These are phyloP conservation scores for Elongisporangium prolatum DNA, from an alignment of 352 stramenopile species.

Conservation along the genomic window DNA sequence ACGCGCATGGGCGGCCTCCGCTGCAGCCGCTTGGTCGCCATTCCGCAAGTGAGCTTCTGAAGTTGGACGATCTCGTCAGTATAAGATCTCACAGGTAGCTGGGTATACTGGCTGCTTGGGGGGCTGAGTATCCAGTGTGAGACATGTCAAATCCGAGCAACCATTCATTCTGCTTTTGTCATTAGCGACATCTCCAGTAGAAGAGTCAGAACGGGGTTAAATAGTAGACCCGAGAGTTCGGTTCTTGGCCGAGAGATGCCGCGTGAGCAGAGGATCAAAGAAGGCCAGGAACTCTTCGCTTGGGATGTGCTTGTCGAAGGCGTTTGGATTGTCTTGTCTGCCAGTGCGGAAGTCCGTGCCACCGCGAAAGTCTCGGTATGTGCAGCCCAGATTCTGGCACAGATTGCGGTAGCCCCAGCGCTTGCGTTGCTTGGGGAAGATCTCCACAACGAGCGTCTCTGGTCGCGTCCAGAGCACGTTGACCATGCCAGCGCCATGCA, in stretches of 20 bases:
- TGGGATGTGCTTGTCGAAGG: conserved; percentile 44
- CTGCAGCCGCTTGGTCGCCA: no score
- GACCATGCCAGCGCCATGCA: conserved; percentile 80
- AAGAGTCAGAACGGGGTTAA: no score
- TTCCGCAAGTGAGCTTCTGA: no score
- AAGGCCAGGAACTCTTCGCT: conserved; percentile 47
- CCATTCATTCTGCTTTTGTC: no score
- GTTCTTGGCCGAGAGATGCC: background rate
- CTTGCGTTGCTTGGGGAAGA: conserved; percentile 48
- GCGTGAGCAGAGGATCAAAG: conserved; percentile 21
- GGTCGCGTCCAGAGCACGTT: conserved; percentile 66
- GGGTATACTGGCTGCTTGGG: no score
- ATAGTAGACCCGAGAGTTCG: no score
- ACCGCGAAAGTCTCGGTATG: conserved; percentile 52
- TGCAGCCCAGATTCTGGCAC: conserved; percentile 63
- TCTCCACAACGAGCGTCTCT: conserved; percentile 58
- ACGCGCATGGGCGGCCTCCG: no score
- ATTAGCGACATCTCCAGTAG: no score
- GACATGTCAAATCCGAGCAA: no score
- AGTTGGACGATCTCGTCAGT: no score
- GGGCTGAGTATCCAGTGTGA: no score
- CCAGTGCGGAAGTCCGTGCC: conserved; percentile 22
- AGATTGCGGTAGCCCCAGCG: conserved; percentile 77
- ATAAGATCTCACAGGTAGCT: no score
- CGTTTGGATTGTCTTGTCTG: conserved; percentile 38